Percentiles rank a stretch among this genome's conserved stretches.
phyloP scores from a whole-genome alignment of 2,329 filamentous ascomycete genomes.

The Berkeleyomyces basicola region DNA sequence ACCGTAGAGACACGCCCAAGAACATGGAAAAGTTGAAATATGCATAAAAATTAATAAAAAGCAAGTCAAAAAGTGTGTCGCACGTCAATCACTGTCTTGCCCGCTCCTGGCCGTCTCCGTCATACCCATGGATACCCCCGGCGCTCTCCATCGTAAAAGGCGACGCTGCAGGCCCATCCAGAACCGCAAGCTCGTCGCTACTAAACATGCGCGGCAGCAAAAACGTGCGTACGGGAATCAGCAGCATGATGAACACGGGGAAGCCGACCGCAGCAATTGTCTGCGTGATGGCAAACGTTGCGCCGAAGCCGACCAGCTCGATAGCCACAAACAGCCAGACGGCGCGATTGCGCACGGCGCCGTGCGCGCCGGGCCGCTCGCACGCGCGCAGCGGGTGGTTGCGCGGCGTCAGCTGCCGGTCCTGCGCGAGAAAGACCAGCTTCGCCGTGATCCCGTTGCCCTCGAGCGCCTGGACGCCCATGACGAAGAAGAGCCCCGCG shows the following conservation, averaged over 20 bases:
- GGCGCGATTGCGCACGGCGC: slow-evolving; percentile 36
- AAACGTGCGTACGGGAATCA: slow-evolving; percentile 49
- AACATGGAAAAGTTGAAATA: not conserved
- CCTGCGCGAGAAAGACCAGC: slow-evolving; percentile 50
- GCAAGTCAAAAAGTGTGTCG: too few species aligned
- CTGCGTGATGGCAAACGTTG: slow-evolving; percentile 69
- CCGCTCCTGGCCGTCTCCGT: slow-evolving; percentile 1
- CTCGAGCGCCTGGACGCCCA: slow-evolving; percentile 64
- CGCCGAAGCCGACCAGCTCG: slow-evolving; percentile 54
- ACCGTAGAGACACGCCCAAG: not conserved
- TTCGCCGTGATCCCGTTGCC: slow-evolving; percentile 65
- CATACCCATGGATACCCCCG: slow-evolving; percentile 40
- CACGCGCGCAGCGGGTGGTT: slow-evolving; percentile 38
- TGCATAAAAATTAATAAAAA: not conserved
- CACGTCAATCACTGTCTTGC: not conserved
- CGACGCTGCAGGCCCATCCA: slow-evolving; percentile 62
- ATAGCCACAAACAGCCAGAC: slow-evolving; percentile 56
- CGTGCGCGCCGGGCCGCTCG: slow-evolving; percentile 35
- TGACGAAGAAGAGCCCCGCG: slow-evolving; percentile 69
- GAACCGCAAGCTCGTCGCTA: slow-evolving; percentile 38
- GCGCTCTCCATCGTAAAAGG: slow-evolving; percentile 62
- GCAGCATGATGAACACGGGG: slow-evolving; percentile 52
- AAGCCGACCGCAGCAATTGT: slow-evolving; percentile 72
- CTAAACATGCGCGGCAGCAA: slow-evolving; percentile 47
- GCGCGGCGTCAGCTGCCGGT: slow-evolving; percentile 40